phyloP scores from a whole-genome alignment of 257 asterid genomes.

The Rauvolfia tetraphylla region DNA sequence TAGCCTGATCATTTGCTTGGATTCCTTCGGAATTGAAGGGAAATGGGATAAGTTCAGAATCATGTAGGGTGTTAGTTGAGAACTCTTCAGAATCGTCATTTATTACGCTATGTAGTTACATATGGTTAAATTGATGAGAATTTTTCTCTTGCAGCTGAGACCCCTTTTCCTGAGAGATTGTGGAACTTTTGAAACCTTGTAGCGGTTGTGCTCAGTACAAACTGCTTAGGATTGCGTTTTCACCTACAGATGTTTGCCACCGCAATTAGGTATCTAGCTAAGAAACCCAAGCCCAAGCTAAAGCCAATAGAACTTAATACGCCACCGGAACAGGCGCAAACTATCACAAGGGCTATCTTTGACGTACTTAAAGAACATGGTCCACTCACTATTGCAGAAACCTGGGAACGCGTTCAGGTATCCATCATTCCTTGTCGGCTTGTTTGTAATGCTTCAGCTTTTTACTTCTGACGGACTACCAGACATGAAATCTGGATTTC shows the following conservation, averaged over 20 bases:
- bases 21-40: neutral
- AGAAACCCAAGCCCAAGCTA: conserved; percentile 91
- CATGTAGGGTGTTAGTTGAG: neutral
- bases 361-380: conserved; percentile 88
- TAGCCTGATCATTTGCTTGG: neutral
- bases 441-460: neutral
- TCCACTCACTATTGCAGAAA: conserved; percentile 73
- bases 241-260: conserved; percentile 59
- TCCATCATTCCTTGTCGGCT: conserved; percentile 1
- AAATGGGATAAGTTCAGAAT: too few relatives aligned
- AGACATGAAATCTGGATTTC: neutral
- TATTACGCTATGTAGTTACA: neutral
- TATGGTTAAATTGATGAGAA: neutral
- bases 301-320: conserved; percentile 78
- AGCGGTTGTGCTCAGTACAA: neutral
- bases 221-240: neutral
- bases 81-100: neutral
- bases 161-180: neutral
- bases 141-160: conserved; percentile 10
- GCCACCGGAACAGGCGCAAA: conserved; percentile 91
- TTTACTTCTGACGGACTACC: neutral
- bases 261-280: conserved; percentile 61
- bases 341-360: conserved; percentile 75
- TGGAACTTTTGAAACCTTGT: neutral
- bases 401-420: conserved; percentile 95